Conservation (phyloP, 805 yeast species). For the Hanseniaspora nectarophila region DNA sequence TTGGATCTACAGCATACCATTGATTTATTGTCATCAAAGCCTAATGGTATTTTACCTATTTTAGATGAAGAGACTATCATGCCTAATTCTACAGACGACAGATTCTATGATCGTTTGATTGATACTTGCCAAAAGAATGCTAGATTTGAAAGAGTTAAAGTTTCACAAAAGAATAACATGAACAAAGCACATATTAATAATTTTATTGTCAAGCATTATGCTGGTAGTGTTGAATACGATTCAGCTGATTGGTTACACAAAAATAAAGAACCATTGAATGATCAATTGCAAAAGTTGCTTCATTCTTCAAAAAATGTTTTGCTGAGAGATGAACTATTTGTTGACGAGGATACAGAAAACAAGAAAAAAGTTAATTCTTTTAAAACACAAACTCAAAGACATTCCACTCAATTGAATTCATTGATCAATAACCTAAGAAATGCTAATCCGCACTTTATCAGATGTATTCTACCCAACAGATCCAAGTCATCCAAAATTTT, state of each 20-base stretch:
- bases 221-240: conserved; percentile 89
- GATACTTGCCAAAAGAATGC: conserved; percentile 44
- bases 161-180: conserved; percentile 34
- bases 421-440: conserved; percentile 60
- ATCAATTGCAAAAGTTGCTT: conserved; percentile 52
- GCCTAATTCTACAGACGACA: conserved; percentile 74
- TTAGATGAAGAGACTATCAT: conserved; percentile 91
- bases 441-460: conserved; percentile 92
- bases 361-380: conserved; percentile 26
- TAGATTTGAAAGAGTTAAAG: conserved; percentile 44
- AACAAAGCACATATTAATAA: conserved; percentile 40
- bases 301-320: conserved; percentile 46
- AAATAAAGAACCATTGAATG: conserved; percentile 86
- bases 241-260: conserved; percentile 89
- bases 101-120: conserved; percentile 71
- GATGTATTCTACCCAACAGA: conserved; percentile 87
- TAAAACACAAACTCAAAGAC: conserved; percentile 77
- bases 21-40: conserved; percentile 51
- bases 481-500: conserved; percentile 58
- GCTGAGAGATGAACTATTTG: conserved; percentile 30
- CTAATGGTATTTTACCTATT: conserved; percentile 74
- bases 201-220: conserved; percentile 81
- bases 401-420: conserved; percentile 66
- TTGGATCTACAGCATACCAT: conserved; percentile 89
- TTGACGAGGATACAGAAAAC: conserved; percentile 5